Base-by-base conservation (phyloP, 192 early-diverging fungal species). In the Coemansia sp. region DNA sequence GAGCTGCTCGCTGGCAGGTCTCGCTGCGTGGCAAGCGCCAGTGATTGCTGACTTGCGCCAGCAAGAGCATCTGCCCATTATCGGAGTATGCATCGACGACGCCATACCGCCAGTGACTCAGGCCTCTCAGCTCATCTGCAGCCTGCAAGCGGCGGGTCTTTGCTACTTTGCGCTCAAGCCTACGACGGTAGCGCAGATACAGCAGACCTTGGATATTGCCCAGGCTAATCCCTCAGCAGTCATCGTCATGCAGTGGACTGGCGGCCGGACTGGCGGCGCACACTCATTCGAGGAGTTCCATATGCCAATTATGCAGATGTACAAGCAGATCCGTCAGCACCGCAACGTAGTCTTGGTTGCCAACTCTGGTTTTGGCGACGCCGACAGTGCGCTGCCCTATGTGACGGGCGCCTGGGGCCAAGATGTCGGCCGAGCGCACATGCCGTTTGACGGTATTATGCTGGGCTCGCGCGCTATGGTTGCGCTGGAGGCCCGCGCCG, bases 241-340 rank as follows among this genome's bases (percentile, higher is more conserved):
- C 16, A 84, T 98, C 16, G 84, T 96, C 52, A 78, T 96, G 65
- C 94, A 98, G 78, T 98, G 96, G 96, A 95, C 94, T 27, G 96
- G 96, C 74, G 96, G 96, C 16, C 90, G 96, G 72, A 92, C 89
- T 47, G 95, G 95, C 66, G 96, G 96, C 10, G 91, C 91, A 73
- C 96, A 98, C 85, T 93, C 91, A 62, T 91, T 93, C 49, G 96
- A 96, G 71, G 95, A 98, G 76, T 91, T 96, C 85, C 93, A 96
- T 74, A 83, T 86, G 66, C 92, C 94, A 40, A 87, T 98, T 62
- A 64, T 95, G 4, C 89, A 92, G 70, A 91, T 88, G 4, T 97
- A 95, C 56, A 87, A 90, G 83, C 89, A 88, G 52, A 93, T 98
- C 45, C 90, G 96, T 78, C 85, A 85, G 18, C 86, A 88, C 49